Evolutionary conservation across 1,139 yeast species (phyloP).

Genomic region (Taphrina deformans): DNA sequence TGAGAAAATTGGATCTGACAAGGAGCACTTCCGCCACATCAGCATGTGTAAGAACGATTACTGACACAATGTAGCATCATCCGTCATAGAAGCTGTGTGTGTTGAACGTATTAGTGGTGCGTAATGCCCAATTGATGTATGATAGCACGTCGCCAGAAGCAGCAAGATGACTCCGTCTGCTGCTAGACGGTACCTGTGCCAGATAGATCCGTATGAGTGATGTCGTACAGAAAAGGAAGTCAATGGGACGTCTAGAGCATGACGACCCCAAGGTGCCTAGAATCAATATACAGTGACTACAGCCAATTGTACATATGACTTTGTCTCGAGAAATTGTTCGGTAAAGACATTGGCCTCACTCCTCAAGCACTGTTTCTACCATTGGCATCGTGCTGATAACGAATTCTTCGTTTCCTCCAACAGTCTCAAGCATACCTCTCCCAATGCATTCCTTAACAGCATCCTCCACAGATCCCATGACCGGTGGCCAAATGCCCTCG

Average conservation of each 20-base stretch:
- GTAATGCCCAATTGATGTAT: too few relatives aligned
- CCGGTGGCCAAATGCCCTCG: slow-evolving; percentile 31
- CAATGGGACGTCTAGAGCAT: slow-evolving; percentile 30
- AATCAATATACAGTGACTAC: slow-evolving; percentile 30
- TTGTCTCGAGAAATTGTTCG: not conserved
- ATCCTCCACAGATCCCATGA: slow-evolving; percentile 29
- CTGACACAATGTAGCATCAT: too few relatives aligned
- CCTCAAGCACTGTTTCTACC: slow-evolving; percentile 5
- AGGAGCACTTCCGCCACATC: not conserved
- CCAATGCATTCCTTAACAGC: slow-evolving; percentile 22
- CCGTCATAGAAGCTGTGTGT: too few relatives aligned
- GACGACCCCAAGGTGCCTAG: slow-evolving; percentile 20
- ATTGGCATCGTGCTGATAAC: slow-evolving; percentile 28
- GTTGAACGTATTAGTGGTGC: too few relatives aligned
- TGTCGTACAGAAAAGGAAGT: slow-evolving; percentile 27
- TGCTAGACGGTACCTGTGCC: slow-evolving; percentile 7
- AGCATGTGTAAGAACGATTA: too few relatives aligned
- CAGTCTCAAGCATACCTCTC: slow-evolving; percentile 17
- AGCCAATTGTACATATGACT: not conserved
- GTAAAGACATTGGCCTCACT: not conserved
- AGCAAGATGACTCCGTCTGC: not conserved
- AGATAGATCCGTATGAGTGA: slow-evolving; percentile 27
- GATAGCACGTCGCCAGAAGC: not conserved
- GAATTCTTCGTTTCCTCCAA: slow-evolving; percentile 19
- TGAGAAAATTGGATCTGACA: slow-evolving; percentile 29